These are phyloP conservation scores for Suillus cothurnatus DNA, from an alignment of 768 basidiomycete species.

Conservation along the genomic window DNA sequence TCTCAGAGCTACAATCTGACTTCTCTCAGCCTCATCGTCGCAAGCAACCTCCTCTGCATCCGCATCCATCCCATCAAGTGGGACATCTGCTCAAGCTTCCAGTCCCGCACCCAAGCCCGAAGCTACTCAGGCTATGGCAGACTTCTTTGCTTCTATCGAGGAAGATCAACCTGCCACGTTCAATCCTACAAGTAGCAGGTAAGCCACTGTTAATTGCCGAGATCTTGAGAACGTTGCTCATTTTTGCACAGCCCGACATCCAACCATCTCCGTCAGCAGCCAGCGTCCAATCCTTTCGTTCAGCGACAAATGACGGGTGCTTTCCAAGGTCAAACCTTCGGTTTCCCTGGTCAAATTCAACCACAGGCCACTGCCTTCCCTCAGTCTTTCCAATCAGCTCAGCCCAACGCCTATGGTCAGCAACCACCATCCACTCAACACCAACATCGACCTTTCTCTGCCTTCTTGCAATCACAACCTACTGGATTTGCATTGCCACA, in stretches of 20 bases:
- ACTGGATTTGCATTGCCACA: slow-evolving; percentile 48
- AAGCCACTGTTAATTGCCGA: slow-evolving; percentile 7
- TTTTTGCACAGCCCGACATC: slow-evolving; percentile 43
- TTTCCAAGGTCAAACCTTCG: slow-evolving; percentile 45
- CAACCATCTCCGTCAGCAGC: slow-evolving; percentile 58
- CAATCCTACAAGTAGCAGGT: slow-evolving; percentile 62
- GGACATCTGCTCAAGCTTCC: slow-evolving; percentile 27
- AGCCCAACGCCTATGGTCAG: slow-evolving; percentile 29
- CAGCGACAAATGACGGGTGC: slow-evolving; percentile 56
- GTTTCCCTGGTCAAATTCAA: slow-evolving; percentile 40
- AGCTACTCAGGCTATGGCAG: slow-evolving; percentile 57
- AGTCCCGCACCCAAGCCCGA: slow-evolving; percentile 34
- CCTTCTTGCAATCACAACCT: slow-evolving; percentile 57
- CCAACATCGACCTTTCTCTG: slow-evolving; percentile 56
- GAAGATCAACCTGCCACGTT: slow-evolving; percentile 74
- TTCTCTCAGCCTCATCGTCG: slow-evolving; percentile 17
- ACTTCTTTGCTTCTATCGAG: slow-evolving; percentile 92
- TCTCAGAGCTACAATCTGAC: not conserved
- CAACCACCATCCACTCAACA: slow-evolving; percentile 36
- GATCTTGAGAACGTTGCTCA: slow-evolving; percentile 13
- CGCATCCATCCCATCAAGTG: slow-evolving; percentile 22
- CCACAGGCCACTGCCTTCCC: slow-evolving; percentile 61
- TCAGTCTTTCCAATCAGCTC: slow-evolving; percentile 41
- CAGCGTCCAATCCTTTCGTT: slow-evolving; percentile 76
- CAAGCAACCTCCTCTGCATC: slow-evolving; percentile 22